Evolutionary conservation across 2,329 filamentous ascomycete genomes (phyloP).

Genomic region (Ceratocystis harringtonii): DNA sequence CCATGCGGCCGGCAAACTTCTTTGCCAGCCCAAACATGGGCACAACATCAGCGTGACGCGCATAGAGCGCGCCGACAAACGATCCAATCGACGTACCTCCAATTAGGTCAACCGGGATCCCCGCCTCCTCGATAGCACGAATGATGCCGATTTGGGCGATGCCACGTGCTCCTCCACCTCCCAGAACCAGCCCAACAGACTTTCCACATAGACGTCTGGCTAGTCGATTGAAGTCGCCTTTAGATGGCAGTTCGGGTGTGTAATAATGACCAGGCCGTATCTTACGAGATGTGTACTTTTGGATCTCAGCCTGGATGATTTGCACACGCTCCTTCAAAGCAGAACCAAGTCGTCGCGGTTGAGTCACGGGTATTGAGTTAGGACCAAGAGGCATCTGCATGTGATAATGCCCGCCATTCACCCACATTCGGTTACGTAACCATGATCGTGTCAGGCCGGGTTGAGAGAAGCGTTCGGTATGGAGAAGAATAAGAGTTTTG

Average conservation of each 20-base stretch:
- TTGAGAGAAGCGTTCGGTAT: constrained; percentile 73
- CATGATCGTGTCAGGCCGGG: constrained; percentile 77
- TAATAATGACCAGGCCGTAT: constrained; percentile 82
- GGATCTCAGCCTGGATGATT: constrained; percentile 88
- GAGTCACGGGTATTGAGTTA: constrained; percentile 12
- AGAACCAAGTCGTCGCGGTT: constrained; percentile 60
- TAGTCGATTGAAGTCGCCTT: constrained; percentile 89
- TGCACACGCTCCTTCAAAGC: constrained; percentile 87
- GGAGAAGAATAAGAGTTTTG: constrained; percentile 80
- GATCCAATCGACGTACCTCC: constrained; percentile 93
- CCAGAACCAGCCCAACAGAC: constrained; percentile 84
- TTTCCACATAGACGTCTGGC: constrained; percentile 83
- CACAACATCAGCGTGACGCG: constrained; percentile 88
- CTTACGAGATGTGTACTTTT: constrained; percentile 91
- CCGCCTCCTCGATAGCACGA: constrained; percentile 84
- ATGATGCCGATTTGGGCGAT: constrained; percentile 92
- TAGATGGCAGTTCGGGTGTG: constrained; percentile 80
- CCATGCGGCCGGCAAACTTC: constrained; percentile 97
- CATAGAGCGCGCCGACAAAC: constrained; percentile 90
- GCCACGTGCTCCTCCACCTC: constrained; percentile 81
- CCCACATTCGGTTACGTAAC: constrained; percentile 88
- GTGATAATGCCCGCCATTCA: constrained; percentile 94
- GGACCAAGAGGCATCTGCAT: constrained; percentile 57
- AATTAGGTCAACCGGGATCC: constrained; percentile 87
- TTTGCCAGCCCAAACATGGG: constrained; percentile 94